Evolutionary conservation across 176 grass and related monocot genomes (phyloP).

Genomic region (Lolium rigidum): DNA sequence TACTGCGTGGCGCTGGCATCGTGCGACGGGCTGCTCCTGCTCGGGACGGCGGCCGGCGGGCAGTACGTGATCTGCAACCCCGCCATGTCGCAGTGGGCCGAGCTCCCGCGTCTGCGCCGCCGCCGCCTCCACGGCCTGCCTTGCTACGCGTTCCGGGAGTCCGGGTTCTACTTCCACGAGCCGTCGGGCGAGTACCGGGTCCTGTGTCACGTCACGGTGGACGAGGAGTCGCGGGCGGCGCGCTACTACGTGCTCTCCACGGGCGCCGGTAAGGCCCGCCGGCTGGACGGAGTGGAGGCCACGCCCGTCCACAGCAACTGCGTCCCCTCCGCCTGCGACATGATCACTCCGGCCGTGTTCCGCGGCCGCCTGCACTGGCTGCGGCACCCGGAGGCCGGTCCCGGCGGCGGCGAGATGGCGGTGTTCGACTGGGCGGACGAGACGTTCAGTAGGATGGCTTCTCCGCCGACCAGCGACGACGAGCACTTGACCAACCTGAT

Average conservation of each 20-base stretch:
- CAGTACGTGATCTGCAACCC: slow-evolving; percentile 8
- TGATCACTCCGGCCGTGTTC: background rate
- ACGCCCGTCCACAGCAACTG: background rate
- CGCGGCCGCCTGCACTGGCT: background rate
- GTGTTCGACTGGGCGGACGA: background rate
- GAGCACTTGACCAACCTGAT: background rate
- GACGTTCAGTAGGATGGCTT: background rate
- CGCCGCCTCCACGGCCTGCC: too few relatives aligned
- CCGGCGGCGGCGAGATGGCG: background rate
- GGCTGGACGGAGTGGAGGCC: background rate
- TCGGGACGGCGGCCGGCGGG: background rate
- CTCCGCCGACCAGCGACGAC: background rate
- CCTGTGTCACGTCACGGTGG: background rate
- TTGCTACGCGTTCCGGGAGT: background rate
- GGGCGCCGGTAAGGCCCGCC: background rate
- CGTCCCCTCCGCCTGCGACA: background rate
- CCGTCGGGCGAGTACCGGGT: background rate
- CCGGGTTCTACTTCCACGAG: background rate
- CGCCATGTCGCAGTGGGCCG: background rate
- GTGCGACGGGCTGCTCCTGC: background rate
- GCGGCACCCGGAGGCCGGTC: background rate
- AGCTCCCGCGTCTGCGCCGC: background rate
- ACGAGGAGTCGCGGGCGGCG: background rate
- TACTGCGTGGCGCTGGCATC: background rate
- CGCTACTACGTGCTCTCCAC: background rate